Base-by-base conservation (phyloP, 176 grass and related monocot species). In the Aegilops longissima region DNA sequence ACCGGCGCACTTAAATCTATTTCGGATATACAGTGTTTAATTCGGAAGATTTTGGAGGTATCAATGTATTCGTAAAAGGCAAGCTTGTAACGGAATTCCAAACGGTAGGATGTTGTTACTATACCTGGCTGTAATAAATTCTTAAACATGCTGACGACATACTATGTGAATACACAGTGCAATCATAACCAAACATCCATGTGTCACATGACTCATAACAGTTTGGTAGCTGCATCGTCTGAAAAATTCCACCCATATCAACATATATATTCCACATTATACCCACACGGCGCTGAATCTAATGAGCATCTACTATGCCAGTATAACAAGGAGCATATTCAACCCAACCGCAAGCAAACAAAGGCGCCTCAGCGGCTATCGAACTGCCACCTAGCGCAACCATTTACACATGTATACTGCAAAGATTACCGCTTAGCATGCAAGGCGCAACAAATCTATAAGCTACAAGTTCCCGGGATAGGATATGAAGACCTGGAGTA, bases 401-500 rank as follows among this genome's bases (percentile, higher is more conserved):
- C n/a, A 68, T 36, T 76, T 51, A 8, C 4, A 38, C 17, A 27
- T 20, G 8, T 45, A 80, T 64, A 69, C 24, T 66, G 35, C 25
- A n/a, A 34, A 7, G 52, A 16, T 70, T 36, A 71, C 61, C 9
- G 69, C 70, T 8, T 10, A 82, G 79, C 63, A 90, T 39, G 64
- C 33, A 44, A 34, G 68, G 52, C 39, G 29, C 62, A 70, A 8
- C 29, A 81, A 84, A 91, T 87, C 69, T 76, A 81, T 21, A 70
- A 33, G 76, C 76, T 76, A 66, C 25, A 12, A 58, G 30, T 33
- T 59, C 31, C 23, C 12, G 25, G n/a, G 24, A 62, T 21, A 74
- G 79, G 44, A 52, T 0, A 39, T 8, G 3, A 56, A 56, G 35
- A 98, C 96, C 96, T 99, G 97, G 45, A 99, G 83, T 52, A 99